These are phyloP conservation scores for Dendryphion nanum DNA, from an alignment of 2,329 filamentous ascomycete species.

Conservation along the genomic window DNA sequence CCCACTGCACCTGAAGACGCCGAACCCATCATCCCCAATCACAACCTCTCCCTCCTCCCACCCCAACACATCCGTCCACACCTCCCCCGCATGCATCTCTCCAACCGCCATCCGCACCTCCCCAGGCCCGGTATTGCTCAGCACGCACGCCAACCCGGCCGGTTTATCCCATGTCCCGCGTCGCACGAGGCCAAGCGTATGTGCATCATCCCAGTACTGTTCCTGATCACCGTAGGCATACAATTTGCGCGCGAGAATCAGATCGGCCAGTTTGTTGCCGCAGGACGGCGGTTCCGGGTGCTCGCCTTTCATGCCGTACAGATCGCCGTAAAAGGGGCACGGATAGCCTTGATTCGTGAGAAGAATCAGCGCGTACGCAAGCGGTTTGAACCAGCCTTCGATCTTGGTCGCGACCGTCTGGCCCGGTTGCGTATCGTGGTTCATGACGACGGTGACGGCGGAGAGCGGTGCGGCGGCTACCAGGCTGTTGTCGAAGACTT, in stretches of 20 bases:
- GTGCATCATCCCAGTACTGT: conserved; percentile 61
- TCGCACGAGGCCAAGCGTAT: conserved; percentile 62
- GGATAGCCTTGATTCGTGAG: conserved; percentile 63
- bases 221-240: conserved; percentile 66
- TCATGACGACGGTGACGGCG: conserved; percentile 68
- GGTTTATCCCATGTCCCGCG: conserved; percentile 53
- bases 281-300: conserved; percentile 54
- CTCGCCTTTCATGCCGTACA: conserved; percentile 62
- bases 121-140: conserved; percentile 47
- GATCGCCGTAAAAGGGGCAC: conserved; percentile 69
- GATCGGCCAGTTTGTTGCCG: conserved; percentile 55
- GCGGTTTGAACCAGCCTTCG: conserved; percentile 65
- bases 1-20: conserved; percentile 50
- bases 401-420: conserved; percentile 64
- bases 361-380: conserved; percentile 71
- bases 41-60: conserved; percentile 55
- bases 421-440: conserved; percentile 68
- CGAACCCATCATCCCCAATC: conserved; percentile 61
- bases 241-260: conserved; percentile 62
- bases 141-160: conserved; percentile 49
- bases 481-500: conserved; percentile 61
- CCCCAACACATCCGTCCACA: conserved; percentile 63
- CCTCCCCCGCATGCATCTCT: conserved; percentile 55
- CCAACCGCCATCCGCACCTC: conserved; percentile 64
- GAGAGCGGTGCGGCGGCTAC: conserved; percentile 54